Conservation (phyloP, 805 yeast species). For the Candida khao-thaluensis region DNA sequence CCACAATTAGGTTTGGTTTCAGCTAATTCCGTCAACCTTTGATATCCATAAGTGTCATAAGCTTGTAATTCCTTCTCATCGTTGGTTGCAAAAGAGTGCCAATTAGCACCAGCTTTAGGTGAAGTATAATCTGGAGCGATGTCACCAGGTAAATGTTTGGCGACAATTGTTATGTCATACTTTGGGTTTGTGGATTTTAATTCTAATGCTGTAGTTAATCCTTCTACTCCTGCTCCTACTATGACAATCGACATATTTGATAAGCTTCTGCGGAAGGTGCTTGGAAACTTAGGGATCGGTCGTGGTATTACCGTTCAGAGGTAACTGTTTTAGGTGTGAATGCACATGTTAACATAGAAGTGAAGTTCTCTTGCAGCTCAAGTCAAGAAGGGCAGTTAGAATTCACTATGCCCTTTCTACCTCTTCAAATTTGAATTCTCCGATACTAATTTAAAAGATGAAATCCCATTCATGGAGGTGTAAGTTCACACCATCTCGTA, state of each 20-base stretch:
- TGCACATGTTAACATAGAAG: no score
- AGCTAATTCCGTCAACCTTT: slow-evolving; percentile 46
- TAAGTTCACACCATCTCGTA: no score
- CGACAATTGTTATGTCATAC: slow-evolving; percentile 31
- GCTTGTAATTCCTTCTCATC: slow-evolving; percentile 39
- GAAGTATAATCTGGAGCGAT: slow-evolving; percentile 51
- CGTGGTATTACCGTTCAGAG: no score
- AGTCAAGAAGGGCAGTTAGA: no score
- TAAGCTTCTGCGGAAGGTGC: no score
- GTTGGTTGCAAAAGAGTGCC: slow-evolving; percentile 56
- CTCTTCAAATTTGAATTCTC: no score
- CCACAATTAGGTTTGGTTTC: slow-evolving; percentile 51
- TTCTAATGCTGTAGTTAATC: slow-evolving; percentile 36
- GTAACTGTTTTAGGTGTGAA: no score
- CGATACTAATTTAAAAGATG: no score
- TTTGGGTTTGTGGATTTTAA: slow-evolving; percentile 22
- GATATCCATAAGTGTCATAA: slow-evolving; percentile 50
- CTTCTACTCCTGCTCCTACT: slow-evolving; percentile 39
- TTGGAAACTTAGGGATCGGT: no score
- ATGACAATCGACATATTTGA: slow-evolving; percentile 16
- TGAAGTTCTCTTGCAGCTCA: no score
- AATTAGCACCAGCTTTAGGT: slow-evolving; percentile 73
- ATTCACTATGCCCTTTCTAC: no score
- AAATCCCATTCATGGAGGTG: no score
- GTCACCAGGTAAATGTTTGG: slow-evolving; percentile 55